Conservation (phyloP, 768 basidiomycete species). For the Suillus bovinus region DNA sequence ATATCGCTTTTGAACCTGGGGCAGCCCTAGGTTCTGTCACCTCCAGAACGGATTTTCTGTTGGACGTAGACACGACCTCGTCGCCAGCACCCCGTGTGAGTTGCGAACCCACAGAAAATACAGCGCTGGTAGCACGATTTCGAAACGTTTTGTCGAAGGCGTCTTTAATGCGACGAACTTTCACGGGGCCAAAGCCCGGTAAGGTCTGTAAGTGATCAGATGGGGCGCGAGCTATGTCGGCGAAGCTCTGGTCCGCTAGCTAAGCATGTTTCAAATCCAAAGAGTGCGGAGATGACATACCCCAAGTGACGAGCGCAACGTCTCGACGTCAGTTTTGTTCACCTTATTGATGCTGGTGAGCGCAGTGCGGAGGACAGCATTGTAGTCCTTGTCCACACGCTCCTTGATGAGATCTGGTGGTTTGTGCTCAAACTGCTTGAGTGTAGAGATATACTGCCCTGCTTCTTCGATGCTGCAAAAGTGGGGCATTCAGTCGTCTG, state of each 20-base stretch:
- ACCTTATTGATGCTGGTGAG: slow-evolving; percentile 91
- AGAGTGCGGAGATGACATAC: slow-evolving; percentile 48
- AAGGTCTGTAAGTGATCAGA: slow-evolving; percentile 75
- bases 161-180: slow-evolving; percentile 87
- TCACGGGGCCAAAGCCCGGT: slow-evolving; percentile 93
- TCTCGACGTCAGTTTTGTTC: slow-evolving; percentile 97
- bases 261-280: slow-evolving; percentile 7
- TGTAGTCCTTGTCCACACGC: slow-evolving; percentile 86
- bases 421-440: slow-evolving; percentile 93
- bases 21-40: not conserved
- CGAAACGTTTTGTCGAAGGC: slow-evolving; percentile 90
- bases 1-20: not conserved
- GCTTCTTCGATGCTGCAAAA: slow-evolving; percentile 79
- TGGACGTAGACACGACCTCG: not conserved
- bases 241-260: slow-evolving; percentile 66
- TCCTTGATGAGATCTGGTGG: slow-evolving; percentile 95
- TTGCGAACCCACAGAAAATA: slow-evolving; percentile 35
- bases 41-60: not conserved
- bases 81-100: slow-evolving; percentile 2
- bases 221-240: slow-evolving; percentile 73
- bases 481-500: not conserved
- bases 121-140: slow-evolving; percentile 56
- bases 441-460: slow-evolving; percentile 85
- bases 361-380: slow-evolving; percentile 74
- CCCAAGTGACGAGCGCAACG: slow-evolving; percentile 87